Base-by-base conservation (phyloP, 2,329 filamentous ascomycete genomes). In the Emergomyces orientalis region DNA sequence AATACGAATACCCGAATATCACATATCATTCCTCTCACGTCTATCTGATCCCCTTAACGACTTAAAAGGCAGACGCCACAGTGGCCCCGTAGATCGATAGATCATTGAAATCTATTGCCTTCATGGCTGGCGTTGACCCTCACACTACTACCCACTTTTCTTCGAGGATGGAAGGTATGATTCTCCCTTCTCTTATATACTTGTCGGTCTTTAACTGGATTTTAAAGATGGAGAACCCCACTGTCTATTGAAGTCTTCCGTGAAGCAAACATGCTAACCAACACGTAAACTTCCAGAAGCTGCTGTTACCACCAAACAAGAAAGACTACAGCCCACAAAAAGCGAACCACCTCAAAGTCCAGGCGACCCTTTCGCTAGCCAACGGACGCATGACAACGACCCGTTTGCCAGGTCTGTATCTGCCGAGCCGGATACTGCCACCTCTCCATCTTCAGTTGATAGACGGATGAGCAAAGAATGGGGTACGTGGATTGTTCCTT, bases 381-480 rank as follows among this genome's bases (percentile, higher is more conserved):
- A 61, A 11, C 32, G 60, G 32, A 54, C 60, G 54, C 32, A 22
- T 43, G 51, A 54, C 7, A 54, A 61, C 22, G 51, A 54, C 56
- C 60, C 60, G 4, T 61, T 61, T 32, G 30, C 30, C 22, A 47
- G 45, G 14, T 49, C 58, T 25, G 27, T 49, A 9, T 51, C 58
- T 39, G 27, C 41, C 30, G 58, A 51, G n/a, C 37, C n/a, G 30
- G 27, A 32, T 55, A 22, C 17, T 34, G 54, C 34, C 54, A 41
- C 32, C 11, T 57, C 25, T 56, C 58, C 45, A 32, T 56, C 63
- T 14, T 13, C 51, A 17, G 34, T 17, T 32, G 70, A 74, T 63
- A 73, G 75, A 57, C 72, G 74, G 30, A 68, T 71, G 70, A 76
- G 75, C 68, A 70, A 70, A 49, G 71, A 73, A 64, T 73, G 71